These are phyloP conservation scores for Leccinum fallax DNA, from an alignment of 1,284 basidiomycete species.

Conservation along the genomic window DNA sequence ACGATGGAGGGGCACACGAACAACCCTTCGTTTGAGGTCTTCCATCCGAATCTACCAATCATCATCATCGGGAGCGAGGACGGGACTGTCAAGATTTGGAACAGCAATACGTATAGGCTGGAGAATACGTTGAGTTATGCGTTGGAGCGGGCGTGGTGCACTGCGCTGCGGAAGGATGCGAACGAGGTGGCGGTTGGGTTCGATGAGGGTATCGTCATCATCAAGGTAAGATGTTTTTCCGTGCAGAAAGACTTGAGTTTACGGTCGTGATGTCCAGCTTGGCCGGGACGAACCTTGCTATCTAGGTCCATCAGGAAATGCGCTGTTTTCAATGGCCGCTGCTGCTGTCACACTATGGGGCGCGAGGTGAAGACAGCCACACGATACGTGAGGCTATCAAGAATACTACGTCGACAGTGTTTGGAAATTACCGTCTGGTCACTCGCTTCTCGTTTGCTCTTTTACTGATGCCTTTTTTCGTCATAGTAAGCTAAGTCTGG, in stretches of 20 bases:
- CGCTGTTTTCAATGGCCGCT: no score
- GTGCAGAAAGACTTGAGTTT: no score
- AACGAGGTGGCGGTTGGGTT: constrained; percentile 98
- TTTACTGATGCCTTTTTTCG: no score
- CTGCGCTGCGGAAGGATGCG: constrained; percentile 79
- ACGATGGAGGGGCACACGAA: constrained; percentile 98
- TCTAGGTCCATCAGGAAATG: no score
- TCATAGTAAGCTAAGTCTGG: no score
- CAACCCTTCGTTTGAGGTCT: constrained; percentile 97
- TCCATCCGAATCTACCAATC: constrained; percentile 83
- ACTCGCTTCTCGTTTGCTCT: no score
- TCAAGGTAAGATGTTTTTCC: constrained; percentile 63
- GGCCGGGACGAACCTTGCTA: constrained; percentile 59
- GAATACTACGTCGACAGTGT: no score
- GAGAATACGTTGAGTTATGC: constrained; percentile 98
- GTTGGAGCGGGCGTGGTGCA: constrained; percentile 95
- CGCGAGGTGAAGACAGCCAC: no score
- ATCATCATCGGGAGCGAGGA: constrained; percentile 97
- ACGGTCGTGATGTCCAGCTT: constrained; percentile 49
- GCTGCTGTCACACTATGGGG: no score
- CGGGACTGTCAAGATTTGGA: constrained; percentile 98
- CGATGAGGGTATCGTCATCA: constrained; percentile 95
- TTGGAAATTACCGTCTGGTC: no score
- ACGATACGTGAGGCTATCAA: no score
- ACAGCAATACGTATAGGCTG: constrained; percentile 93